Evolutionary conservation across 2,329 filamentous ascomycete genomes (phyloP), one percentile per base, ranked within the genome.

Genomic region (Zelopaecilomyces penicillatus): DNA sequence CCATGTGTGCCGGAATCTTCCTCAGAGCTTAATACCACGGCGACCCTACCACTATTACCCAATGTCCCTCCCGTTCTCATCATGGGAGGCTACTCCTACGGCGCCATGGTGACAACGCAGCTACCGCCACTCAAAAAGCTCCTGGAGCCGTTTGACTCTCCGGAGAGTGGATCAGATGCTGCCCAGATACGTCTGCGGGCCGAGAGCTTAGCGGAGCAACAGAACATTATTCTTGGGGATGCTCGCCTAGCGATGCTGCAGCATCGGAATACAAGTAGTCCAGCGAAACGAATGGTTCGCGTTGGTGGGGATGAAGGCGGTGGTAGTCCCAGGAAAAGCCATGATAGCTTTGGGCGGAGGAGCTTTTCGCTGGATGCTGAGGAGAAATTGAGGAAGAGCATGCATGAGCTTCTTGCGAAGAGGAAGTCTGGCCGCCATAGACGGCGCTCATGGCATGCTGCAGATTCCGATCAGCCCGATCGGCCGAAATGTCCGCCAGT

Each of bases 21-120:
- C 30, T 9, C 42, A 5, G 37, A 39, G 7, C 29, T 11, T 26
- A 3, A 28, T 8, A 5, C 19, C 19, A 6, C 29, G 5, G 32
- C 32, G 9, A 34, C 12, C 9, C 32, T 34, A 12, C 32, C 19
- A 6, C 19, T 3, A 19, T 19, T 19, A 19, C 41, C 44, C 2
- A 42, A 31, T 11, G 36, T 45, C 3, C 53, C 51, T 2, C 65
- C 63, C 3, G 44, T 70, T 39, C 57, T 82, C 3, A 56, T 95
- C 5, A 69, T 93, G 5, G 83, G 77, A 2, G 90, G 90, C 9
- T 96, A 96, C 62, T 95, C 89, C 0, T 96, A 96, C 62, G 93
- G 93, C 37, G 87, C 88, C 4, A 76, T 95, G 57, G 78, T 97
- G 34, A 81, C 87, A 2, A 80, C 77, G 1, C 80, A 83, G 46